phyloP scores from a whole-genome alignment of 2,329 filamentous ascomycete species.

The Lasiodiplodia sp. region DNA sequence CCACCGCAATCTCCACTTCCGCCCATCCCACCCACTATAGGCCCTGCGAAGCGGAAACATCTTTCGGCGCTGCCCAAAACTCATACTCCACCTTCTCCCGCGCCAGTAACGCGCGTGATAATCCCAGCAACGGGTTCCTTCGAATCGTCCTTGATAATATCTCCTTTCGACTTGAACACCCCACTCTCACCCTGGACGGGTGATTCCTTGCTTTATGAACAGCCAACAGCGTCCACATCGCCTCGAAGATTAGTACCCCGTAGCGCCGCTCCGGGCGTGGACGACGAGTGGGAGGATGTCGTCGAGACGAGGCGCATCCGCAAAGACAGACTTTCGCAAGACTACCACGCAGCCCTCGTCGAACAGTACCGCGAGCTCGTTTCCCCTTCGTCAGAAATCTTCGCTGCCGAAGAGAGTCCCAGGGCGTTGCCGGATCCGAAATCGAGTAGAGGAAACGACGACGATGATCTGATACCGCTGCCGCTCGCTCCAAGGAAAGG shows the following conservation, averaged over 20 bases:
- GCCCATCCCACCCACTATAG: background rate
- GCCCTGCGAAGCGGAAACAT: background rate
- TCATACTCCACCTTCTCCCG: conserved; percentile 13
- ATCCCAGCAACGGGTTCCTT: background rate
- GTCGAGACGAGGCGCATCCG: background rate
- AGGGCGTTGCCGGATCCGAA: background rate
- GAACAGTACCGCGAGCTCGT: conserved; percentile 28
- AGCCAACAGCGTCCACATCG: background rate
- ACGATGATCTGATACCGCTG: background rate
- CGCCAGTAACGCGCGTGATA: background rate
- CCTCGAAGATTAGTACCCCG: conserved; percentile 5
- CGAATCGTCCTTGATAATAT: background rate
- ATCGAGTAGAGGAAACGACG: background rate
- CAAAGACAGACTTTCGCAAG: conserved; percentile 8
- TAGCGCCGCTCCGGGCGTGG: conserved; percentile 21
- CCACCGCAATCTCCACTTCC: conserved; percentile 26
- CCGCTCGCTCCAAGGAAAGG: conserved; percentile 1
- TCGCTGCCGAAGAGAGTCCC: background rate
- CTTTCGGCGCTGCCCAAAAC: background rate
- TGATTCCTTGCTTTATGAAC: background rate
- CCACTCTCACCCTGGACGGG: background rate
- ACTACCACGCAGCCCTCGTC: conserved; percentile 22
- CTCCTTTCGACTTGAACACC: conserved; percentile 10
- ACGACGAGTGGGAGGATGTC: conserved; percentile 23
- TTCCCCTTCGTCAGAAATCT: conserved; percentile 5